Conservation (phyloP, 805 yeast species). For the Saccharomyces paradoxus region DNA sequence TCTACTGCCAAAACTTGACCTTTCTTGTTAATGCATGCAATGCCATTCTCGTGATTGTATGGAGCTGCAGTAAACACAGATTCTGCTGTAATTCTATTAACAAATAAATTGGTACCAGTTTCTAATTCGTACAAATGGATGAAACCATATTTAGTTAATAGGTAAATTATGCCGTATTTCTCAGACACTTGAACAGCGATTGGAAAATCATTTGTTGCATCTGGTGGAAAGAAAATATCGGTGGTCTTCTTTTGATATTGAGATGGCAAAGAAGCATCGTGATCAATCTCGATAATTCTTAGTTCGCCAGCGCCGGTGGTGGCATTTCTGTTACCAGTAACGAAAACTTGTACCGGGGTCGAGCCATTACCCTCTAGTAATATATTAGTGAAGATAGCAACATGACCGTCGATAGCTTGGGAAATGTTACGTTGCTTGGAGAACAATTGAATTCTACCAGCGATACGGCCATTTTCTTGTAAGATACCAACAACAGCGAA, state of each 20-base stretch:
- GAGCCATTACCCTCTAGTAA: constrained; percentile 63
- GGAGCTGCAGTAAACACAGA: constrained; percentile 85
- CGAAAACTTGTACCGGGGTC: constrained; percentile 72
- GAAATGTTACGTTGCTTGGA: constrained; percentile 85
- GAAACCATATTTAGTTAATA: constrained; percentile 92
- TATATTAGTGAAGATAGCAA: constrained; percentile 76
- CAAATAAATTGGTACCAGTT: constrained; percentile 84
- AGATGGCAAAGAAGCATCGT: constrained; percentile 71
- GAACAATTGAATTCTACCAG: constrained; percentile 90
- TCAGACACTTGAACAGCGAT: constrained; percentile 81
- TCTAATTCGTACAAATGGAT: constrained; percentile 92
- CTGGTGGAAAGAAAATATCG: constrained; percentile 94
- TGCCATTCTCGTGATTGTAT: constrained; percentile 68
- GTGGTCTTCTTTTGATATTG: constrained; percentile 76
- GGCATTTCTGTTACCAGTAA: constrained; percentile 83
- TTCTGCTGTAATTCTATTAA: constrained; percentile 92
- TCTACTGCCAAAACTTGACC: constrained; percentile 95
- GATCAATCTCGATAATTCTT: constrained; percentile 94
- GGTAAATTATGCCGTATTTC: constrained; percentile 77
- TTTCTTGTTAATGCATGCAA: constrained; percentile 84
- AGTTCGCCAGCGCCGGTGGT: constrained; percentile 70
- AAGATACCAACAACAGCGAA: constrained; percentile 91
- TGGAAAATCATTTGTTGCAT: constrained; percentile 94
- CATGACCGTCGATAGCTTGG: constrained; percentile 97
- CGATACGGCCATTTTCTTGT: constrained; percentile 88